A percentile compares a stretch with the other conserved stretches of the same genome.
Conservation (phyloP, 768 basidiomycete species). For the Tulasnella sp. region DNA sequence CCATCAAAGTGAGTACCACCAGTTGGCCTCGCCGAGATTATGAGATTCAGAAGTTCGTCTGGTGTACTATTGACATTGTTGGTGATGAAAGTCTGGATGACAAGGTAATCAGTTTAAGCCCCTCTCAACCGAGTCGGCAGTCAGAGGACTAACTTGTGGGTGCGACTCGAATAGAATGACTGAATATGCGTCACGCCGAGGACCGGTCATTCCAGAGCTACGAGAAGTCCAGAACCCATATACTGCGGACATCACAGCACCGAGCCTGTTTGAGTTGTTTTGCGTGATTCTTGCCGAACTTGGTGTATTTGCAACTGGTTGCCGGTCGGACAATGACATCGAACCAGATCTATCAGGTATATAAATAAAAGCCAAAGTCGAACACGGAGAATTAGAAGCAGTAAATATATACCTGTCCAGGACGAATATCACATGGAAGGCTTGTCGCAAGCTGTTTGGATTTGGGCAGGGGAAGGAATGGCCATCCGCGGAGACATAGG, state of each 20-base stretch:
- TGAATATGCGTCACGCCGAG: slow-evolving; percentile 44
- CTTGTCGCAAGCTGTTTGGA: slow-evolving; percentile 42
- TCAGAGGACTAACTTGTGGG: background rate
- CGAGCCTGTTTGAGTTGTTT: slow-evolving; percentile 39
- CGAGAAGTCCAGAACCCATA: slow-evolving; percentile 49
- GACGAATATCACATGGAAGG: slow-evolving; percentile 51
- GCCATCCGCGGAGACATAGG: slow-evolving; percentile 48
- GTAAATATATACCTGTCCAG: slow-evolving; percentile 35
- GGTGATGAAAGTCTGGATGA: slow-evolving; percentile 21
- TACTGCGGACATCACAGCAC: slow-evolving; percentile 47
- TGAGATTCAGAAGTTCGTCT: slow-evolving; percentile 31
- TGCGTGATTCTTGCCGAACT: slow-evolving; percentile 30
- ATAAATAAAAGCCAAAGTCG: background rate
- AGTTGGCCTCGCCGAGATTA: slow-evolving; percentile 27
- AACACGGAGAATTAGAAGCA: background rate
- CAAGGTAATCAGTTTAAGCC: background rate
- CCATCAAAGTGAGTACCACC: slow-evolving; percentile 36
- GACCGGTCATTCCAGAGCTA: slow-evolving; percentile 23
- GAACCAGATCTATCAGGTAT: slow-evolving; percentile 36
- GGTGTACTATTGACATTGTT: slow-evolving; percentile 41
- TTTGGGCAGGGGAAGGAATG: slow-evolving; percentile 45
- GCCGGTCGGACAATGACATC: slow-evolving; percentile 34
- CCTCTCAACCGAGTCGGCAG: background rate
- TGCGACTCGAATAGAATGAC: slow-evolving; percentile 37
- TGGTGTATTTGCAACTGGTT: slow-evolving; percentile 37